Conservation (phyloP, 345 rosid genomes). For the Sonneratia caseolaris region DNA sequence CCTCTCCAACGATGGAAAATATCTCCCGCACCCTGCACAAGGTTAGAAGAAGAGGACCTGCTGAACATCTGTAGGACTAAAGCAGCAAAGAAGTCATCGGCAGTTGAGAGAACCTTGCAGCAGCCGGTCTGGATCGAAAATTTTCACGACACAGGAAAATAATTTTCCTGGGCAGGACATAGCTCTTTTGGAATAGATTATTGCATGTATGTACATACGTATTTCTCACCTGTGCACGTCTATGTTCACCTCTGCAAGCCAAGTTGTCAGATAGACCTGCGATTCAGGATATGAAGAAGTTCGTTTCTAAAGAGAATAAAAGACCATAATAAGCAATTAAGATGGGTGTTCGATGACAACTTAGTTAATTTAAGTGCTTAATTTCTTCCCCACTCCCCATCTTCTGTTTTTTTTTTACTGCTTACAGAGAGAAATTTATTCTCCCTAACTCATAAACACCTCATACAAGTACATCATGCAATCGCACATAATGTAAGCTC, state of each 20-base stretch:
- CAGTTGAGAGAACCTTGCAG: no score
- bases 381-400: no score
- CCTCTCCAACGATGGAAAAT: slow-evolving; percentile 51
- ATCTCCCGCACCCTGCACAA: slow-evolving; percentile 55
- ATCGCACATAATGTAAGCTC: no score
- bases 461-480: no score
- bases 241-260: slow-evolving; percentile 74
- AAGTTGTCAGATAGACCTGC: slow-evolving; percentile 67
- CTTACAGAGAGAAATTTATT: no score
- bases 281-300: neutral
- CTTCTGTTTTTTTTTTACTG: no score
- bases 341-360: no score
- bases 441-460: no score
- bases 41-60: neutral
- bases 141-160: neutral
- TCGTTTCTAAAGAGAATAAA: neutral
- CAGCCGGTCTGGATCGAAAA: neutral
- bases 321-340: neutral
- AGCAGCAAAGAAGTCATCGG: neutral
- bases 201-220: neutral
- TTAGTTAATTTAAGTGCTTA: no score
- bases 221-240: slow-evolving; percentile 46
- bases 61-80: neutral
- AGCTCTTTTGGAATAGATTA: neutral
- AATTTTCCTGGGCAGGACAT: neutral